Percentiles rank a stretch among this genome's conserved stretches.
phyloP scores from a whole-genome alignment of 2,329 filamentous ascomycete genomes.

The Fusarium sp. region DNA sequence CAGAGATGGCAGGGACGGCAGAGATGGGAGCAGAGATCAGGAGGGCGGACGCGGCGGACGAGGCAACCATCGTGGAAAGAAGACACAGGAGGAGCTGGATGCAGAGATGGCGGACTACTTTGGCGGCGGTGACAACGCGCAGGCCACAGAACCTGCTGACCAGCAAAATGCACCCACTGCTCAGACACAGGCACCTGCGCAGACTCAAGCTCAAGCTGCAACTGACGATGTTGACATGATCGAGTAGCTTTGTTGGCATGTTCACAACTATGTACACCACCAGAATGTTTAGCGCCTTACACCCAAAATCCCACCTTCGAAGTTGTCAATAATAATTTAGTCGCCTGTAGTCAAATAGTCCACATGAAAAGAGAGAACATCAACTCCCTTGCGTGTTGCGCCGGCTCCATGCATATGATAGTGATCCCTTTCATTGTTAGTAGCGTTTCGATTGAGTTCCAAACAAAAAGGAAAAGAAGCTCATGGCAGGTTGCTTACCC shows the following conservation, averaged over 20 bases:
- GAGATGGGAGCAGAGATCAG: conserved; percentile 51
- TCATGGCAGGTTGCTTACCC: conserved; percentile 20
- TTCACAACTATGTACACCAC: conserved; percentile 38
- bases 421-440: conserved; percentile 31
- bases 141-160: conserved; percentile 45
- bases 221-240: conserved; percentile 77
- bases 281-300: conserved; percentile 37
- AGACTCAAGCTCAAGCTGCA: conserved; percentile 34
- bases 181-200: conserved; percentile 23
- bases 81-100: conserved; percentile 91
- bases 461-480: background rate
- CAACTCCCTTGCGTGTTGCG: conserved; percentile 22
- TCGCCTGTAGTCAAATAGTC: background rate
- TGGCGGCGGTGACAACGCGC: conserved; percentile 56
- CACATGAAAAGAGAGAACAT: background rate
- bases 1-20: conserved; percentile 48
- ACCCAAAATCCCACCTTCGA: conserved; percentile 30
- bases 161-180: conserved; percentile 44
- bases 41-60: conserved; percentile 52
- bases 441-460: background rate
- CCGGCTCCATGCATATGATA: conserved; percentile 40
- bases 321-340: conserved; percentile 13
- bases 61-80: conserved; percentile 70
- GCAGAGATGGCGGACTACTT: conserved; percentile 98
- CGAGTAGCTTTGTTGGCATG: conserved; percentile 54